phyloP scores from a whole-genome alignment of 495 filamentous ascomycete genomes.

The Xylaria curta region DNA sequence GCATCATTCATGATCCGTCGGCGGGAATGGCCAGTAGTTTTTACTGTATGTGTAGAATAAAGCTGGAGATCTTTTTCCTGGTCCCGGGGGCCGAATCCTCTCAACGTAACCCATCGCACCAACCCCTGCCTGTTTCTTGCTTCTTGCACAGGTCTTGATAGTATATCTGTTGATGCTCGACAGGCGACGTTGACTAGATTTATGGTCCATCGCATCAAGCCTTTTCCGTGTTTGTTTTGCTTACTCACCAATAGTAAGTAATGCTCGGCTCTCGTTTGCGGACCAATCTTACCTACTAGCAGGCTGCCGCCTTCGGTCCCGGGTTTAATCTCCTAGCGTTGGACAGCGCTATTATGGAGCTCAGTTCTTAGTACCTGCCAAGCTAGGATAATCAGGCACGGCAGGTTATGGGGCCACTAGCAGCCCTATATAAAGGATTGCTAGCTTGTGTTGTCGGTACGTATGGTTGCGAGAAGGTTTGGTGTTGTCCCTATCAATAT shows the following conservation, averaged over 20 bases:
- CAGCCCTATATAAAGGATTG: background rate
- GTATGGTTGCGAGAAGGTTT: too few relatives aligned
- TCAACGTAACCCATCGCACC: background rate
- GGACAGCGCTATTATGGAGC: background rate
- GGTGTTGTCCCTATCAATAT: too few relatives aligned
- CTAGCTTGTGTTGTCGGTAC: background rate
- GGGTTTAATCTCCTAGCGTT: background rate
- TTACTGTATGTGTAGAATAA: background rate
- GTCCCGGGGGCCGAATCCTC: background rate
- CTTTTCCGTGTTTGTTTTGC: too few relatives aligned
- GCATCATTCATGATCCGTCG: background rate
- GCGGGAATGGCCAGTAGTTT: background rate
- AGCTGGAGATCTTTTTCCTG: background rate
- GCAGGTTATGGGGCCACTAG: background rate
- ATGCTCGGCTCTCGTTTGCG: background rate
- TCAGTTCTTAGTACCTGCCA: background rate
- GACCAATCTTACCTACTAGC: background rate
- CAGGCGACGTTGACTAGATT: background rate
- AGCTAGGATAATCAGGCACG: background rate
- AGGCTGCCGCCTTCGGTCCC: background rate
- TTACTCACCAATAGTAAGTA: background rate
- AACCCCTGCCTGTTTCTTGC: background rate
- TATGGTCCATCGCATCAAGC: background rate
- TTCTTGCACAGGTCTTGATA: background rate
- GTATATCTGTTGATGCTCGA: background rate